These are phyloP conservation scores for Trypanosoma lewisi DNA, from an alignment of 208 protist species.

Conservation along the genomic window DNA sequence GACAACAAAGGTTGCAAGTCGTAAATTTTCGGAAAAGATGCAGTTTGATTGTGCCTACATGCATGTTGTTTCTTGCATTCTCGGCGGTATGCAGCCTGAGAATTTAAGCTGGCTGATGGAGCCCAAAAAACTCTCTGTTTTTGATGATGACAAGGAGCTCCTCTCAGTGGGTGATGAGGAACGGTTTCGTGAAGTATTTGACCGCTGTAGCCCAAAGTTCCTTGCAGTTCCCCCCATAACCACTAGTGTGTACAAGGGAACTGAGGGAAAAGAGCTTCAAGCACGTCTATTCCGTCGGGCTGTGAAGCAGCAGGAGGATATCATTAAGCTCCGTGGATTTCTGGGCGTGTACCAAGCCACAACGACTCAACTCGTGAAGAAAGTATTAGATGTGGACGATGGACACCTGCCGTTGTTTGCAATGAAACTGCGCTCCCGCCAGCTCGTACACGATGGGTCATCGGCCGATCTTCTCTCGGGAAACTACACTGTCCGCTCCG, in stretches of 20 bases:
- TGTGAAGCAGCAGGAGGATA: constrained; percentile 89
- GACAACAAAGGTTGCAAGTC: constrained; percentile 57
- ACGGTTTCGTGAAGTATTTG: constrained; percentile 89
- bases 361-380: constrained; percentile 77
- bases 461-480: constrained; percentile 76
- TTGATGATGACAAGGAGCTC: constrained; percentile 85
- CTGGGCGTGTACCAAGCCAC: constrained; percentile 90
- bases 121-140: constrained; percentile 42
- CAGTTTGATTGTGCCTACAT: constrained; percentile 82
- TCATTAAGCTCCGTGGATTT: constrained; percentile 85
- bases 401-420: constrained; percentile 79
- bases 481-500: constrained; percentile 61
- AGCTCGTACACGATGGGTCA: constrained; percentile 86
- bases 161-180: constrained; percentile 83
- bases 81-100: constrained; percentile 74
- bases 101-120: constrained; percentile 71
- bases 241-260: constrained; percentile 58
- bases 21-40: constrained; percentile 83
- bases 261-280: constrained; percentile 85
- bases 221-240: constrained; percentile 64
- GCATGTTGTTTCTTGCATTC: constrained; percentile 76
- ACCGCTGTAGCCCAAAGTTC: constrained; percentile 90
- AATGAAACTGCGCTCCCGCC: constrained; percentile 79
- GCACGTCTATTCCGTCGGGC: constrained; percentile 85
- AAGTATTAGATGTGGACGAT: constrained; percentile 79